phyloP scores from a whole-genome alignment of 176 grass and related monocot species.

The Microstegium vimineum region DNA sequence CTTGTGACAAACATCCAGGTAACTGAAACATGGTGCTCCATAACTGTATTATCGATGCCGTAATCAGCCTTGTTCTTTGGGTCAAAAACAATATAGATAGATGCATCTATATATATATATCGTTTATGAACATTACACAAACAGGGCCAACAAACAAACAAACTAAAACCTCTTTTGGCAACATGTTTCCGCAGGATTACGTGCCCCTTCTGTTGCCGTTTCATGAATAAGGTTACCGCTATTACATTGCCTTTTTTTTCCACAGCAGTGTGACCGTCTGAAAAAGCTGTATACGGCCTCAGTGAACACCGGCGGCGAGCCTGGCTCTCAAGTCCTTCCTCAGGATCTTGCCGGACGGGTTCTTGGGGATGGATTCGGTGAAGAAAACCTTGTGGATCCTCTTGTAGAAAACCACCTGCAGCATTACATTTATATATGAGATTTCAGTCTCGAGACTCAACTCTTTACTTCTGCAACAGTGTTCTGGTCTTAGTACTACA shows the following conservation, averaged over 20 bases:
- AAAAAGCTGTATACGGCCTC: not conserved
- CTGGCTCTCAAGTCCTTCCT: conserved; percentile 96
- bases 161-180: conserved; percentile 28
- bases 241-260: conserved; percentile 27
- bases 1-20: not conserved
- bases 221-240: conserved; percentile 21
- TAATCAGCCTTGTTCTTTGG: conserved; percentile 35
- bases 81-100: conserved; percentile 38
- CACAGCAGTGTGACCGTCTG: not conserved
- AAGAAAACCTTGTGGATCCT: conserved; percentile 89
- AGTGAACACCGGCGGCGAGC: conserved; percentile 46
- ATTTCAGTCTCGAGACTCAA: not conserved
- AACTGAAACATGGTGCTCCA: conserved; percentile 10
- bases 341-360: conserved; percentile 88
- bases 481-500: not conserved
- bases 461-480: not conserved
- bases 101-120: conserved; percentile 37
- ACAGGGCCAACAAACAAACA: conserved; percentile 43
- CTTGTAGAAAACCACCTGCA: conserved; percentile 96
- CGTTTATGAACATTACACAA: conserved; percentile 47
- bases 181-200: not conserved
- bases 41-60: not conserved
- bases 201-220: conserved; percentile 19
- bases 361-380: conserved; percentile 80
- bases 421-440: not conserved